Evolutionary conservation across 441 rosid genomes (phyloP), one percentile per base, ranked within the genome.

Genomic region (Erodium texanum): DNA sequence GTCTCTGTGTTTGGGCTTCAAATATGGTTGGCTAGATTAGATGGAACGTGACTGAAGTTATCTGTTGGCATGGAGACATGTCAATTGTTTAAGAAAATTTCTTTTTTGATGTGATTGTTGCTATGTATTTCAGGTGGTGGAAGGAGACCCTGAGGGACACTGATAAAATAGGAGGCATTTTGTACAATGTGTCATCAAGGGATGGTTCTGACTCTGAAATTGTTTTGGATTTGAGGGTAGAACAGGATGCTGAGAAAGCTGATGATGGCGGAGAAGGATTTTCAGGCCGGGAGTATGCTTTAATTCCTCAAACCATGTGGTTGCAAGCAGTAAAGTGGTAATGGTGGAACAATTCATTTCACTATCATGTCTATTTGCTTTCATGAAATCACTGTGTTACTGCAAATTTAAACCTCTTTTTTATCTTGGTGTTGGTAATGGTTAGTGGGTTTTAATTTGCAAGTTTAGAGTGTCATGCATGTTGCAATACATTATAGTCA

Each of bases 231-330:
- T 80, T 92, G 80, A 85, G 82, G 85, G 85, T 86, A 77, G 96
- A 83, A 36, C 94, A 81, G 41, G 86, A 82, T 69, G 71, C 87
- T 22, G 32, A 72, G 66, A 82, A 29, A 70, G 79, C 82, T 67
- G 81, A 83, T 68, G 89, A 86, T 66, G 75, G 79, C 52, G 85
- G 81, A 62, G 96, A 89, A 82, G 97, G 86, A 36, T 87, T 95
- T 62, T 92, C 96, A 1, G 95, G 97, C 66, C 80, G 94, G 74
- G 99, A 92, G 73, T 95, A 79, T 81, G 99, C 99, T 3, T 84
- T 95, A 88, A 92, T 95, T 67, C 80, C 90, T 0, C 96, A 91
- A 41, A 92, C 90, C 70, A 95, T 86, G 96, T 95, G 99, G 99
- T 79, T 95, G 75, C 77, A 79, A 82, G 96, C 98, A 34, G 88